Percentiles rank a stretch among this genome's conserved stretches.
Evolutionary conservation across 2,329 filamentous ascomycete genomes (phyloP).

Genomic region (Catunica adiposa): DNA sequence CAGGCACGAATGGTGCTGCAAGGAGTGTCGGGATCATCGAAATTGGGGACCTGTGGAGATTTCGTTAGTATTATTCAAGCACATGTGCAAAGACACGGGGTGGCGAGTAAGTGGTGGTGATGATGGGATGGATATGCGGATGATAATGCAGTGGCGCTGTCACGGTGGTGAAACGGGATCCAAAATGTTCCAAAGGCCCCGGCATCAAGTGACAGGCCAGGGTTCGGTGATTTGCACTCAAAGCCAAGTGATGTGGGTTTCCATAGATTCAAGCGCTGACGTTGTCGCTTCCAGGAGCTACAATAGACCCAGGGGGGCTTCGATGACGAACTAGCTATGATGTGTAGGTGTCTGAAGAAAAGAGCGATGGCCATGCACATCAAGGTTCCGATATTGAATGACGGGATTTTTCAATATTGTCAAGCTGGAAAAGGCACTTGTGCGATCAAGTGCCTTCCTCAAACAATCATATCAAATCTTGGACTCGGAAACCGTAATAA

Average conservation of each 20-base stretch:
- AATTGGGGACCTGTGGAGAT: constrained; percentile 18
- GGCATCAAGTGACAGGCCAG: background rate
- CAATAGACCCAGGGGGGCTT: background rate
- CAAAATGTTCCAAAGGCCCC: background rate
- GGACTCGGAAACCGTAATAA: too few species aligned
- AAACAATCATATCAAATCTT: too few species aligned
- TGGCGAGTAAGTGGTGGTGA: too few species aligned
- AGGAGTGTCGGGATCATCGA: constrained; percentile 35
- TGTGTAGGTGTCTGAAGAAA: too few species aligned
- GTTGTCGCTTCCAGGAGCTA: background rate
- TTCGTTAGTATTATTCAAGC: constrained; percentile 3
- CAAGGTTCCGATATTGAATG: too few species aligned
- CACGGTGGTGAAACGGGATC: background rate
- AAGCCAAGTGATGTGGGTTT: background rate
- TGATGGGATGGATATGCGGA: background rate
- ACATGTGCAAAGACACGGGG: too few species aligned
- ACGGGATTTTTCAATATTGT: too few species aligned
- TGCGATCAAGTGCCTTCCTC: too few species aligned
- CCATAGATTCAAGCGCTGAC: background rate
- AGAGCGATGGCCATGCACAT: too few species aligned
- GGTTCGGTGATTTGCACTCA: background rate
- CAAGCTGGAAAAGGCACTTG: too few species aligned
- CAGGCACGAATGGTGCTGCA: constrained; percentile 44
- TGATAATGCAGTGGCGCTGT: constrained; percentile 23
- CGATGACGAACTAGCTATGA: too few species aligned